Base-by-base conservation (phyloP, 2,329 filamentous ascomycete species). In the Fusarium sambucinum region DNA sequence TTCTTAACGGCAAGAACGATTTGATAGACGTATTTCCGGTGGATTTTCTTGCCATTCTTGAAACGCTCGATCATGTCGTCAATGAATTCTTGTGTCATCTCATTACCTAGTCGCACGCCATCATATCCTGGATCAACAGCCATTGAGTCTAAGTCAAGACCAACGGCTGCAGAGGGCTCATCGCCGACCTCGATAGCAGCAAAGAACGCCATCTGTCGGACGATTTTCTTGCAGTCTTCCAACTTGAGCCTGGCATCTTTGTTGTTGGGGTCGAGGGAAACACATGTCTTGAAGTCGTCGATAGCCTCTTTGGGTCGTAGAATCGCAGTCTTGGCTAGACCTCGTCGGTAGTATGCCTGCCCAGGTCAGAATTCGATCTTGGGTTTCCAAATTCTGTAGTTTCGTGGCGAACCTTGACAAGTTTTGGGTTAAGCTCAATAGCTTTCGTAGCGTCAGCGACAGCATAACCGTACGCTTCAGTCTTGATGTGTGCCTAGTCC, bases 31-130 rank as follows among this genome's bases (percentile, higher is more conserved):
- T 97, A 99, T 86, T 98, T 99, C 82, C 89, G 90, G 80, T 96
- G 93, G 59, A 99, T 86, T 81, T 93, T 95, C 86, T 99, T 98
- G 77, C 96, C 96, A 51, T 88, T 90, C 87, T 96, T 97, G 87
- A 99, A 99, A 32, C 96, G 86, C 79, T 96, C 88, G 58, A 93
- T 95, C 95, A 98, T 97, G 82, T 99, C 95, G 74, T 96, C 92
- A 74, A 99, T 92, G 76, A 99, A 99, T 74, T 97, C 95, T 72
- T 95, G 88, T 2, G 95, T 97, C 94, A 99, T 99, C 77, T 92
- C 86, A 52, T 90, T 86, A 38, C 87, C 90, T 54, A 99, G 82
- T 58, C 85, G 86, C 23, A 89, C 90, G 64, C 96, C 96, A 75
- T 99, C 96, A 75, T 99, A 99, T 56, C 86, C 86, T 23, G 89